Evolutionary conservation across 345 rosid species (phyloP).

Genomic region (Euclidium syriacum): DNA sequence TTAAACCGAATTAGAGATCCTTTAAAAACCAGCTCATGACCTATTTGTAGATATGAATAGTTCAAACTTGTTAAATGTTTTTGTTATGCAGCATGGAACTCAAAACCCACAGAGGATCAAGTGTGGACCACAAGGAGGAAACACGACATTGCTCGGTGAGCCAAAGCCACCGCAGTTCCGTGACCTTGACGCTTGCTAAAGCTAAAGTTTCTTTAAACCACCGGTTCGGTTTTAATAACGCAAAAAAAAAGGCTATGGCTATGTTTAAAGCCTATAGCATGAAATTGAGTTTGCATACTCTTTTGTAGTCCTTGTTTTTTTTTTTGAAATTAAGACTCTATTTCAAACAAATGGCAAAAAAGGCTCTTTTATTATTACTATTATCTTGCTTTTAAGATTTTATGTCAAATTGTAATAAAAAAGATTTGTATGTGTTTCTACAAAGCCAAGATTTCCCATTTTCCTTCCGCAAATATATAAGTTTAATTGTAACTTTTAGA

Average conservation of each 20-base stretch:
- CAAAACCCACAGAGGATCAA: slow-evolving; percentile 83
- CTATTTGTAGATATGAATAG: too few species aligned
- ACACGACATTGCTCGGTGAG: slow-evolving; percentile 66
- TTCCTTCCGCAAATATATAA: background rate
- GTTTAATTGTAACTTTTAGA: too few species aligned
- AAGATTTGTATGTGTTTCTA: background rate
- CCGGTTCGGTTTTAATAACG: slow-evolving; percentile 39
- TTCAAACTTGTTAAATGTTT: background rate
- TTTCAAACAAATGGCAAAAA: slow-evolving; percentile 13
- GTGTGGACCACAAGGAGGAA: slow-evolving; percentile 96
- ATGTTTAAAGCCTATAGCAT: slow-evolving; percentile 16
- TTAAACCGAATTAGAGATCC: too few species aligned
- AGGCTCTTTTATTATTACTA: background rate
- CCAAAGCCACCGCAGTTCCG: slow-evolving; percentile 90
- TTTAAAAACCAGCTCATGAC: too few species aligned
- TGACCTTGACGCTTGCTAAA: slow-evolving; percentile 88
- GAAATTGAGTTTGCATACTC: slow-evolving; percentile 27
- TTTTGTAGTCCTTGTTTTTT: slow-evolving; percentile 17
- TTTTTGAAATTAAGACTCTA: slow-evolving; percentile 11
- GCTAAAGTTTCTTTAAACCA: slow-evolving; percentile 13
- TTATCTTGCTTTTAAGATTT: slow-evolving; percentile 5
- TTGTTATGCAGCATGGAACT: slow-evolving; percentile 80
- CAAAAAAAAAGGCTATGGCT: slow-evolving; percentile 23
- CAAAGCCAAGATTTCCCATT: background rate
- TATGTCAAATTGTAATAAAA: slow-evolving; percentile 23